Evolutionary conservation across 2,329 filamentous ascomycete species (phyloP).

Genomic region (Beauveria varroae): DNA sequence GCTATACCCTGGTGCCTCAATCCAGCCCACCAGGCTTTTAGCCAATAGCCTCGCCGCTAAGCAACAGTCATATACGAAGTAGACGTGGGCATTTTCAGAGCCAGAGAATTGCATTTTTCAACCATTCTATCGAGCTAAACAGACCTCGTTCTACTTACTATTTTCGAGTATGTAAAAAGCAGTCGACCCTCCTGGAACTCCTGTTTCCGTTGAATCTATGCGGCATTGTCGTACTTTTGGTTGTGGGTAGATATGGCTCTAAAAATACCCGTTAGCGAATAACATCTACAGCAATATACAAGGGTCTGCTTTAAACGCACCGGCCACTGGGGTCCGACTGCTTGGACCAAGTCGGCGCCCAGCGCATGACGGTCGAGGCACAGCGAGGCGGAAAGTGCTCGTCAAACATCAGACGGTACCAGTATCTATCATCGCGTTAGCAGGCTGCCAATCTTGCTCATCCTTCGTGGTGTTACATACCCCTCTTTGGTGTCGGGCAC

Average conservation of each 20-base stretch:
- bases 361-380: constrained; percentile 88
- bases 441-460: neutral
- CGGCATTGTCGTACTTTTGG: constrained; percentile 58
- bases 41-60: neutral
- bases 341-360: constrained; percentile 96
- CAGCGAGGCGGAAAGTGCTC: constrained; percentile 94
- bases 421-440: constrained; percentile 55
- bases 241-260: constrained; percentile 72
- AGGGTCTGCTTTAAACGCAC: constrained; percentile 34
- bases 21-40: neutral
- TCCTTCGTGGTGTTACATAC: constrained; percentile 38
- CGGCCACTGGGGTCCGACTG: constrained; percentile 92
- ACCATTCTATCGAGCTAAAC: neutral
- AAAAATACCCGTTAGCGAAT: constrained; percentile 13
- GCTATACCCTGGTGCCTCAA: neutral
- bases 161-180: neutral
- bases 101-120: neutral
- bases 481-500: constrained; percentile 96
- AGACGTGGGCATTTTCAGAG: neutral
- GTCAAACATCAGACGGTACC: constrained; percentile 98
- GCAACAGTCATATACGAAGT: neutral
- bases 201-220: constrained; percentile 20
- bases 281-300: neutral
- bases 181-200: neutral
- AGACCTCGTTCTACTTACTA: neutral